Conservation (phyloP, 257 asterid genomes). For the Mentha longifolia region DNA sequence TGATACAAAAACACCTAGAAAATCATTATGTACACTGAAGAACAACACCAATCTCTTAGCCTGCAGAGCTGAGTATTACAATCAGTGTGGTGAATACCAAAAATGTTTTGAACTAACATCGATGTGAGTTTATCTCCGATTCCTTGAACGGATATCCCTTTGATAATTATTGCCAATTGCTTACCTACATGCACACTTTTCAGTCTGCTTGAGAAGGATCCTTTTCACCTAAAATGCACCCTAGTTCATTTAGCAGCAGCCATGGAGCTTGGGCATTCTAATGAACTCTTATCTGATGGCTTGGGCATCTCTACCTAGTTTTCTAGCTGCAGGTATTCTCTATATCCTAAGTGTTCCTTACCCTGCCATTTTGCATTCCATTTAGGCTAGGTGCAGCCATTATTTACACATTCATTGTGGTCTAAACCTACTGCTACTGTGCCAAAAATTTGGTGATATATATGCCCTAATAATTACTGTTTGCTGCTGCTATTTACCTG, state of each 20-base stretch:
- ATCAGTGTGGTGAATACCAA: conserved; percentile 96
- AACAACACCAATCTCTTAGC: conserved; percentile 94
- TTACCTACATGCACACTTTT: conserved; percentile 38
- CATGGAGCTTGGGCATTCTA: conserved; percentile 97
- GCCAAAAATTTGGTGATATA: too few species aligned
- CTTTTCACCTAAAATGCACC: conserved; percentile 92
- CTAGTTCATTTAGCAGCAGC: conserved; percentile 97
- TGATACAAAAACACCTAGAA: conserved; percentile 50
- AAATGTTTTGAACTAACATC: conserved; percentile 93
- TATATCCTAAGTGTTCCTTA: too few species aligned
- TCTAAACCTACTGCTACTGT: too few species aligned
- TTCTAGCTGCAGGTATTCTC: too few species aligned
- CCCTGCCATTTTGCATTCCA: too few species aligned
- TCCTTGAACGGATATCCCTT: conserved; percentile 18
- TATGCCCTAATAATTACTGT: too few species aligned
- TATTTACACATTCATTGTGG: too few species aligned
- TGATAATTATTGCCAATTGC: conserved; percentile 24
- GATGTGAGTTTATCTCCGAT: conserved; percentile 55
- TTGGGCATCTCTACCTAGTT: too few species aligned
- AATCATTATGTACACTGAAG: conserved; percentile 72
- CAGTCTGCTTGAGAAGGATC: conserved; percentile 99
- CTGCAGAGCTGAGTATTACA: conserved; percentile 97
- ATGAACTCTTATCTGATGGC: conserved; percentile 98
- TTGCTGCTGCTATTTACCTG: too few species aligned
- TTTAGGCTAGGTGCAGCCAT: too few species aligned